Evolutionary conservation across 2,329 filamentous ascomycete genomes (phyloP).

Genomic region (Pseudogymnoascus sp.): DNA sequence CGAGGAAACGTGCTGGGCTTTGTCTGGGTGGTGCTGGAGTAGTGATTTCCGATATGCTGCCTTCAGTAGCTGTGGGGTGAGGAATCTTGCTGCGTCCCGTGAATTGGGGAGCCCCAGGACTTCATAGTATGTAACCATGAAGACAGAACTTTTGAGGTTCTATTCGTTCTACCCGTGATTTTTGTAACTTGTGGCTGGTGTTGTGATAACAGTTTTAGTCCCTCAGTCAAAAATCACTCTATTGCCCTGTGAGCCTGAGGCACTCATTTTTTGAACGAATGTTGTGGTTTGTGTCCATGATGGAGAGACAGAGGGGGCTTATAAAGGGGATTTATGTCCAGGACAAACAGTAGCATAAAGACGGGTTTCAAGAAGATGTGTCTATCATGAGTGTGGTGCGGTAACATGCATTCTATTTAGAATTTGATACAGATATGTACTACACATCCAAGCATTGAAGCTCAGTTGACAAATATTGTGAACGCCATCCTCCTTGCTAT

Average conservation of each 20-base stretch:
- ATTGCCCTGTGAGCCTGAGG: neutral
- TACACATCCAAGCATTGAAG: conserved; percentile 7
- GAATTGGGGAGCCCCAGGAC: conserved; percentile 49
- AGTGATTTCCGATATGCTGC: conserved; percentile 58
- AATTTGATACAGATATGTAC: conserved; percentile 2
- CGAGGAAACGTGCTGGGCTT: conserved; percentile 28
- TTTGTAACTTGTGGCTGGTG: neutral
- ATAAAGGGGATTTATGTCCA: neutral
- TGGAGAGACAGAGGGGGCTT: neutral
- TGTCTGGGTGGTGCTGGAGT: conserved; percentile 60
- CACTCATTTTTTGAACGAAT: neutral
- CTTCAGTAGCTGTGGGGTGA: conserved; percentile 46
- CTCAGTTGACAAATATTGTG: conserved; percentile 4
- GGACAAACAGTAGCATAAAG: neutral
- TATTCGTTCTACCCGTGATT: neutral
- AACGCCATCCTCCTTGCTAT: conserved; percentile 11
- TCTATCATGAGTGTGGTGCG: neutral
- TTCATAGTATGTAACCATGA: conserved; percentile 48
- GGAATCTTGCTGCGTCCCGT: conserved; percentile 38
- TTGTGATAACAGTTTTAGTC: neutral
- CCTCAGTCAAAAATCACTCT: neutral
- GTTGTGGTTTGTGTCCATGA: neutral
- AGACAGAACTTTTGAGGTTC: neutral
- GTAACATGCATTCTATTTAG: conserved; percentile 8
- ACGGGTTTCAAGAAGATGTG: neutral